Evolutionary conservation across 257 asterid genomes (phyloP).

Genomic region (Solanum pennellii): DNA sequence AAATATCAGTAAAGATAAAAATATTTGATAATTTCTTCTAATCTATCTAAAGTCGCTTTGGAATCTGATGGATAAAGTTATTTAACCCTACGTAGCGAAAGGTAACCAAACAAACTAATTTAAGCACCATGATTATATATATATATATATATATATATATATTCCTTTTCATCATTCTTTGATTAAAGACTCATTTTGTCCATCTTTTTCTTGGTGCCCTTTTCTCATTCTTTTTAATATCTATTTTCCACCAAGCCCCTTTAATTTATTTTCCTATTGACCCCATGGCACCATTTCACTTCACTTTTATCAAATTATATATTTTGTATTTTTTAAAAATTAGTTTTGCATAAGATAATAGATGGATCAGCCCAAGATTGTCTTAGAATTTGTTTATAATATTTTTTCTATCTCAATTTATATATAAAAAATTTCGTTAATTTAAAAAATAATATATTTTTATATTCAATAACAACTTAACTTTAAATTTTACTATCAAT

Average conservation of each 20-base stretch:
- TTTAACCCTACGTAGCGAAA: not conserved
- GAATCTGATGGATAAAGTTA: not conserved
- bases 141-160: too few species aligned
- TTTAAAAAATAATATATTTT: not conserved
- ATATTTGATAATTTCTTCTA: not conserved
- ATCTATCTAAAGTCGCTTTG: not conserved
- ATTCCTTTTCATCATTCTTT: not conserved
- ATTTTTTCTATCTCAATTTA: rapidly evolving
- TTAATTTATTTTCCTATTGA: not conserved
- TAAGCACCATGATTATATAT: not conserved
- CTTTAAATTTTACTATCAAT: not conserved
- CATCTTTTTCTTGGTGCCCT: not conserved
- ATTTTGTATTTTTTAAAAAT: not conserved
- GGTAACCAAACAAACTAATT: not conserved
- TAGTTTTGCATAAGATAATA: not conserved
- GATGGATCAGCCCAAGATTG: not conserved
- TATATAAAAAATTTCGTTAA: too few species aligned
- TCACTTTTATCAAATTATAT: not conserved
- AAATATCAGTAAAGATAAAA: not conserved
- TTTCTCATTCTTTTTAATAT: not conserved
- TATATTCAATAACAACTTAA: not conserved
- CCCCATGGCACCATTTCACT: not conserved
- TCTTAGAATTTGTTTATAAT: not conserved
- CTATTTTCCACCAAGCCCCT: not conserved
- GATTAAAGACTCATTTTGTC: not conserved